Base-by-base conservation (phyloP, 768 basidiomycete genomes). In the Calocybe indica region DNA sequence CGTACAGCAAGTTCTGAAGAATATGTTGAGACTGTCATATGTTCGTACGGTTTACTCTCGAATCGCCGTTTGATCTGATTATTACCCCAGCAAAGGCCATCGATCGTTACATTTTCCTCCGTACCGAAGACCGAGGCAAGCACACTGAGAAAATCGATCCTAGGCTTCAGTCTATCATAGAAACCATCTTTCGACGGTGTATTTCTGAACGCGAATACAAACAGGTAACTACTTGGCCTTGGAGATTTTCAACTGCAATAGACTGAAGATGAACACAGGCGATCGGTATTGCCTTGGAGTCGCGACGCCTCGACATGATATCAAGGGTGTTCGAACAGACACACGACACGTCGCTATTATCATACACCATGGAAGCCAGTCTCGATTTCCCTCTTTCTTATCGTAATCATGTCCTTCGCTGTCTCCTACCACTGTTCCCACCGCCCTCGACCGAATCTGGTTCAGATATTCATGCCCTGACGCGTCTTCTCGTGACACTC, bases 271-370 rank as follows among this genome's bases (percentile, higher is more conserved):
- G 13, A 22, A 32, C 50, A 36, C 54, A 94, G 90, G 94, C 92
- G 7, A 85, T 97, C 53, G 94, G 96, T 15, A 89, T 99, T 58
- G 95, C 95, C 5, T 77, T 99, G 8, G 94, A 98, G 60, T 85
- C 94, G 28, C 85, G 75, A 52, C 83, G 94, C 38, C 69, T 97
- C 14, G 95, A 98, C 58, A 72, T 98, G 13, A 82, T 99, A 55
- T 76, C 85, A 49, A 72, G 76, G 37, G 79, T 97, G 42, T 94
- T 88, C 63, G 62, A 79, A 36, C 69, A 78, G 51, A 87, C 85
- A 5, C 72, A 76, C 37, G 95, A 98, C 56, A 80, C 82, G 9
- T 76, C 78, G 6, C 72, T 97, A 5, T 75, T 99, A 6, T 80
- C 88, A 22, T 99, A 98, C 62, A 81, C 95, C 28, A 88, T 98